These are phyloP conservation scores for Bipolaris cookei DNA, from an alignment of 2,329 filamentous ascomycete species.

Conservation along the genomic window DNA sequence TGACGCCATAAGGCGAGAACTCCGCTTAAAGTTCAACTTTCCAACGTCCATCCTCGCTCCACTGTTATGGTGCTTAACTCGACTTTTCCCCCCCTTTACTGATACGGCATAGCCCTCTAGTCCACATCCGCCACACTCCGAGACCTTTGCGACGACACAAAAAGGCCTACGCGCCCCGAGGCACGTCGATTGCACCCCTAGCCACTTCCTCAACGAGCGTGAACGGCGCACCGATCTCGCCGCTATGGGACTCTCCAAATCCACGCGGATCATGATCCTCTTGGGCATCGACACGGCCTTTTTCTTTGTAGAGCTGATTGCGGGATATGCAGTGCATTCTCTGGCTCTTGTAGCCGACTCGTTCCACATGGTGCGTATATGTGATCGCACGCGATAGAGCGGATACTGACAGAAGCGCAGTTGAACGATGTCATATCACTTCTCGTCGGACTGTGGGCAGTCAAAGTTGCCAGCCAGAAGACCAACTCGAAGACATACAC, in stretches of 20 bases:
- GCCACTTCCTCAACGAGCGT: not conserved
- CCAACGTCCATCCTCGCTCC: slow-evolving; percentile 6
- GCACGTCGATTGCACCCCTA: not conserved
- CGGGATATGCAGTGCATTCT: slow-evolving; percentile 84
- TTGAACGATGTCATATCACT: slow-evolving; percentile 97
- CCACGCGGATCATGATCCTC: slow-evolving; percentile 89
- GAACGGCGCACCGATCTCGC: slow-evolving; percentile 19
- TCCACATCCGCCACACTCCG: not conserved
- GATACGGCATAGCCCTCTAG: not conserved
- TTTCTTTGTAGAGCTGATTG: slow-evolving; percentile 86
- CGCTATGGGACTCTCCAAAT: slow-evolving; percentile 87
- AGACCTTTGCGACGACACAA: not conserved
- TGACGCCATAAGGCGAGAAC: slow-evolving; percentile 5
- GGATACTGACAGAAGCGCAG: slow-evolving; percentile 52
- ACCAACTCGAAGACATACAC: slow-evolving; percentile 87
- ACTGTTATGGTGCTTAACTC: not conserved
- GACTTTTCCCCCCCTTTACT: not conserved
- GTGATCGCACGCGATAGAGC: not conserved
- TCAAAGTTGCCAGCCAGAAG: slow-evolving; percentile 82
- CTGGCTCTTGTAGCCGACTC: slow-evolving; percentile 94
- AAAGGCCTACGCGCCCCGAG: not conserved
- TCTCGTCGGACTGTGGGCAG: slow-evolving; percentile 91
- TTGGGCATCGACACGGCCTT: slow-evolving; percentile 88
- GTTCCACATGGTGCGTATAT: slow-evolving; percentile 84
- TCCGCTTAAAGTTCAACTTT: slow-evolving; percentile 1